These are phyloP conservation scores for Fusarium pseudocircinatum DNA, from an alignment of 2,329 filamentous ascomycete genomes.

Conservation along the genomic window DNA sequence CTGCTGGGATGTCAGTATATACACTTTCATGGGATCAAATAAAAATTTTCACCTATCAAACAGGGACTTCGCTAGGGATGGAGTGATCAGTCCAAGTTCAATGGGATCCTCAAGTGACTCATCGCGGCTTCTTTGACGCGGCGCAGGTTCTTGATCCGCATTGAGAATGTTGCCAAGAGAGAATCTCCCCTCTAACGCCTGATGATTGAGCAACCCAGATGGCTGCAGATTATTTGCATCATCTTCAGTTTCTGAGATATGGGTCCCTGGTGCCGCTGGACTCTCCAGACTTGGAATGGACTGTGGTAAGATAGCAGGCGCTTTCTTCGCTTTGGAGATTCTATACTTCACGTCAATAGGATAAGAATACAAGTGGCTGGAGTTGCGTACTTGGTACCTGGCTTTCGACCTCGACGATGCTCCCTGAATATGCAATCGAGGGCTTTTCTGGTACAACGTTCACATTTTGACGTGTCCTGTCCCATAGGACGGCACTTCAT, in stretches of 20 bases:
- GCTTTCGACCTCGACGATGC: neutral
- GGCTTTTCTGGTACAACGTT: neutral
- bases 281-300: neutral
- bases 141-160: neutral
- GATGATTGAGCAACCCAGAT: neutral
- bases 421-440: neutral
- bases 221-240: neutral
- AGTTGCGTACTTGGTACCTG: neutral
- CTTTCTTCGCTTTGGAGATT: neutral
- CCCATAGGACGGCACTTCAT: neutral
- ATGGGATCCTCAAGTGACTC: neutral
- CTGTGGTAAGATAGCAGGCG: neutral
- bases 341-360: neutral
- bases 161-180: neutral
- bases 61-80: neutral
- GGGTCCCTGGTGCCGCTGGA: neutral
- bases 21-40: fast-evolving
- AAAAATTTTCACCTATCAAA: neutral
- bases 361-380: fast-evolving
- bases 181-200: neutral
- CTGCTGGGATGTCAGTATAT: neutral
- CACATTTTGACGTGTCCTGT: neutral
- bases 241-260: neutral
- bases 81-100: neutral
- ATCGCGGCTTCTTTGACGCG: neutral